Evolutionary conservation across 768 basidiomycete genomes (phyloP).

Genomic region (Pleurotus pulmonarius): DNA sequence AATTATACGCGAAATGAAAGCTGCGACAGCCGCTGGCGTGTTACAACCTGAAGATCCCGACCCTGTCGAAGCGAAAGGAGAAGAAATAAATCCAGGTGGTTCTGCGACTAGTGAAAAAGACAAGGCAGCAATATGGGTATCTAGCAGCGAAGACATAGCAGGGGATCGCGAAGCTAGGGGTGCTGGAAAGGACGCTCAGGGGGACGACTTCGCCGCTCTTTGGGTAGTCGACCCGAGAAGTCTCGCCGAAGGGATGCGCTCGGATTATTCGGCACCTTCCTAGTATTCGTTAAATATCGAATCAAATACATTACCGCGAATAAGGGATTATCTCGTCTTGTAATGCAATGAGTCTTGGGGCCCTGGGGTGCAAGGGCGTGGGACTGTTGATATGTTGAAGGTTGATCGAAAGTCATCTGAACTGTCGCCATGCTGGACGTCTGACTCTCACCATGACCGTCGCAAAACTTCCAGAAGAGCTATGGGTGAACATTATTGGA

Average conservation of each 20-base stretch:
- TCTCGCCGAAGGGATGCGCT: constrained; percentile 55
- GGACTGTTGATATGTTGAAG: too few relatives aligned
- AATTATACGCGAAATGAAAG: constrained; percentile 64
- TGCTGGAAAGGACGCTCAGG: background rate
- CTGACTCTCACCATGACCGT: too few relatives aligned
- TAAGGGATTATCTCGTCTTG: too few relatives aligned
- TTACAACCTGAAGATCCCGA: constrained; percentile 21
- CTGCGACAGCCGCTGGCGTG: constrained; percentile 28
- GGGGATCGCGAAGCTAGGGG: constrained; percentile 3
- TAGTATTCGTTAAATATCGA: too few relatives aligned
- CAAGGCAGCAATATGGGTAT: constrained; percentile 21
- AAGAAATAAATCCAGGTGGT: background rate
- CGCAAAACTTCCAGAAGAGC: too few relatives aligned
- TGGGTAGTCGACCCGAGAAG: constrained; percentile 83
- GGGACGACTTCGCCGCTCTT: constrained; percentile 36
- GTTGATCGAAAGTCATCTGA: too few relatives aligned
- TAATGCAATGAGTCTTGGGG: too few relatives aligned
- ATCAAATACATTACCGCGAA: too few relatives aligned
- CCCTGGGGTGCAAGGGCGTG: too few relatives aligned
- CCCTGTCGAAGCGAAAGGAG: constrained; percentile 1
- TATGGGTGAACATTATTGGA: too few relatives aligned
- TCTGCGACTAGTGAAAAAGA: constrained; percentile 11
- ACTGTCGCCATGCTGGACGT: too few relatives aligned
- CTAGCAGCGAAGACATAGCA: constrained; percentile 14
- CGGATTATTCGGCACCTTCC: background rate